A percentile compares a stretch with the other conserved stretches of the same genome.
Evolutionary conservation across 345 rosid genomes (phyloP).

Genomic region (Noccaea bulbosa): DNA sequence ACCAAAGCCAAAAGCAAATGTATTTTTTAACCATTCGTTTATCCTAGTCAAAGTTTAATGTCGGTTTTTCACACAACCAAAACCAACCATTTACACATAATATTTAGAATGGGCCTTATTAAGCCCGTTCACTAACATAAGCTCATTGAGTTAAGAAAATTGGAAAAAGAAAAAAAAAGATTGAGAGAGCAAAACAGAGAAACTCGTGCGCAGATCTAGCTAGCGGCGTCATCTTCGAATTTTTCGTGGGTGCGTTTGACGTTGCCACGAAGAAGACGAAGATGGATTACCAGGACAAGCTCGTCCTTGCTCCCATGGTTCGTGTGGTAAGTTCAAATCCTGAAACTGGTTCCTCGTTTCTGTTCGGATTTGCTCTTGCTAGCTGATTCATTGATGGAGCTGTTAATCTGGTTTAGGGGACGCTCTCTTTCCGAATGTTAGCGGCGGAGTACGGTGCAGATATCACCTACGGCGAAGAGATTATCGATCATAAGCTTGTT

Average conservation of each 20-base stretch:
- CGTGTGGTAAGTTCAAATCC: conserved; percentile 69
- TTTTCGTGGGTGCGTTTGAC: conserved; percentile 38
- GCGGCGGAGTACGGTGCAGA: conserved; percentile 92
- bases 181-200: background rate
- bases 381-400: too few relatives aligned
- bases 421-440: conserved; percentile 72
- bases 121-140: background rate
- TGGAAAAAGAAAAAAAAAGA: background rate
- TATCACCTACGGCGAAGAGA: conserved; percentile 91
- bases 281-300: conserved; percentile 88
- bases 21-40: background rate
- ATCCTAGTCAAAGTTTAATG: background rate
- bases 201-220: conserved; percentile 30
- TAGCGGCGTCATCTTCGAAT: background rate
- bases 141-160: background rate
- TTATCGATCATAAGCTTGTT: conserved; percentile 77
- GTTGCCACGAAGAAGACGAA: conserved; percentile 38
- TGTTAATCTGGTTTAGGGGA: conserved; percentile 77
- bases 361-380: too few relatives aligned
- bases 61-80: background rate
- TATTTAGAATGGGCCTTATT: conserved; percentile 11
- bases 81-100: background rate
- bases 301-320: conserved; percentile 96
- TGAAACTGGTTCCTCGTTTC: background rate
- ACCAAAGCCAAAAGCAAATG: background rate